Percentiles rank a stretch among this genome's conserved stretches.
Evolutionary conservation across 2,329 filamentous ascomycete genomes (phyloP).

Genomic region (Sclerotinia spermophila): DNA sequence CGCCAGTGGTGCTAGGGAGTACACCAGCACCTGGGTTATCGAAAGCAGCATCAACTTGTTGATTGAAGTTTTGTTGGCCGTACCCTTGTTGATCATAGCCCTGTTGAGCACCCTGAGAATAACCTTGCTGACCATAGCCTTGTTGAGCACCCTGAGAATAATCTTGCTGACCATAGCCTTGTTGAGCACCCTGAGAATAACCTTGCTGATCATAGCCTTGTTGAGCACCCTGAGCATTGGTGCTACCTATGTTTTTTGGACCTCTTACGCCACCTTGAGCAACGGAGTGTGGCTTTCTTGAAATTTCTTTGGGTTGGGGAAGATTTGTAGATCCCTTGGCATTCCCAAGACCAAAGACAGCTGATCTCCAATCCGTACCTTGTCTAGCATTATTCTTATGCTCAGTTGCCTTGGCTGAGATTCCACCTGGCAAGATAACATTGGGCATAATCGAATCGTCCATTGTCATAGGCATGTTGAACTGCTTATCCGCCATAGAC

Average conservation of each 20-base stretch:
- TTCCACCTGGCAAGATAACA: constrained; percentile 79
- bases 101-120: not conserved
- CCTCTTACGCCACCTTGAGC: constrained; percentile 31
- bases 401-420: constrained; percentile 89
- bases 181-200: not conserved
- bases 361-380: constrained; percentile 92
- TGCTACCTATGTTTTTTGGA: constrained; percentile 31
- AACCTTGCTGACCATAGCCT: constrained; percentile 1
- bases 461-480: constrained; percentile 81
- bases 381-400: constrained; percentile 84
- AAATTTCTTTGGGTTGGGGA: constrained; percentile 53
- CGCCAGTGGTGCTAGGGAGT: not conserved
- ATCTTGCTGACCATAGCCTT: no score
- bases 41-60: constrained; percentile 7
- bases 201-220: not conserved
- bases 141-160: no score
- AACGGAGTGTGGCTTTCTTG: constrained; percentile 47
- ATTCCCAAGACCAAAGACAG: constrained; percentile 82
- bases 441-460: constrained; percentile 91
- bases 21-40: not conserved
- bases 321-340: constrained; percentile 71
- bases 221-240: not conserved
- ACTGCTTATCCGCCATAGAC: constrained; percentile 67
- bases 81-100: not conserved
- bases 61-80: constrained; percentile 8